Conservation (phyloP, 805 yeast species). For the Candida qinlingensis region DNA sequence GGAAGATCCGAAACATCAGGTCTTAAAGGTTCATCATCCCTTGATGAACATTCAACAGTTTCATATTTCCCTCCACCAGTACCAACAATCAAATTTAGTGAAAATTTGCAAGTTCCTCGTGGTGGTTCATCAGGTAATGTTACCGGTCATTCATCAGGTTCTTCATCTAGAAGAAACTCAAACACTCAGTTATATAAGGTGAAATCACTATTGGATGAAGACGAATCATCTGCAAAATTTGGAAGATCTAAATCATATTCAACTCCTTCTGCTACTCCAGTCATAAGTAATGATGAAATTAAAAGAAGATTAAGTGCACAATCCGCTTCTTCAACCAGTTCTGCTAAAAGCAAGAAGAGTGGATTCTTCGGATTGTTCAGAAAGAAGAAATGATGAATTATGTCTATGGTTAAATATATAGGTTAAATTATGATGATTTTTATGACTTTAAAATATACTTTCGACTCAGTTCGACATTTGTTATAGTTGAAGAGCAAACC, state of each 20-base stretch:
- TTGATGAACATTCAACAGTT: not conserved
- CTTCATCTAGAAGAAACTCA: conserved; percentile 16
- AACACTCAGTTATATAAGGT: conserved; percentile 19
- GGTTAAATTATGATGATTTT: too few species aligned
- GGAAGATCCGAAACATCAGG: conserved; percentile 2
- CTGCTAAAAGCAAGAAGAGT: conserved; percentile 5
- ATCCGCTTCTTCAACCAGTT: not conserved
- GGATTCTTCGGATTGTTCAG: conserved; percentile 14
- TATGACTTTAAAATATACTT: too few species aligned
- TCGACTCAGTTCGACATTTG: too few species aligned
- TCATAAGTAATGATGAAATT: conserved; percentile 1
- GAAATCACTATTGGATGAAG: conserved; percentile 19
- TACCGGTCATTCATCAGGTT: conserved; percentile 1
- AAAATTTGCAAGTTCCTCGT: conserved; percentile 14
- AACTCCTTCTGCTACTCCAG: not conserved
- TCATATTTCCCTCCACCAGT: not conserved
- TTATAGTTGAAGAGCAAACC: too few species aligned
- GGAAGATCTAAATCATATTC: conserved; percentile 15
- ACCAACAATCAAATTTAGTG: conserved; percentile 21
- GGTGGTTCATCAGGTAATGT: not conserved
- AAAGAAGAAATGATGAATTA: conserved; percentile 10
- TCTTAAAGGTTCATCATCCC: not conserved
- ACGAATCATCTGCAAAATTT: conserved; percentile 5
- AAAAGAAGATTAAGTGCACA: conserved; percentile 5
- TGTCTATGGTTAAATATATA: too few species aligned